Conservation (phyloP, 2,329 filamentous ascomycete genomes). For the Verruconis gallopava region DNA sequence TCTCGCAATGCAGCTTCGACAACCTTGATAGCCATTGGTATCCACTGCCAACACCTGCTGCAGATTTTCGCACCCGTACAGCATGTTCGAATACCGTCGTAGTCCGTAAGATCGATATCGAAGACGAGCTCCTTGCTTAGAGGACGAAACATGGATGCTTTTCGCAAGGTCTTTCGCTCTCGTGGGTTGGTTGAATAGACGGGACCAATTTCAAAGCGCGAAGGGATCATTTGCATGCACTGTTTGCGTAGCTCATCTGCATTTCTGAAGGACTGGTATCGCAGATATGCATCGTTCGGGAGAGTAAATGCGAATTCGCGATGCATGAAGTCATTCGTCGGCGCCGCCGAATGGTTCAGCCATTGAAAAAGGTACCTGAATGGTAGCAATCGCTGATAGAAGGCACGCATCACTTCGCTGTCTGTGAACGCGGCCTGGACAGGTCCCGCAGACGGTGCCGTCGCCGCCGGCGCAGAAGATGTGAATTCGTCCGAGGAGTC, state of each 20-base stretch:
- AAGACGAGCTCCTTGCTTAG: conserved; percentile 91
- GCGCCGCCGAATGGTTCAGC: conserved; percentile 85
- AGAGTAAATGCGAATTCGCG: conserved; percentile 94
- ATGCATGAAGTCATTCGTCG: conserved; percentile 77
- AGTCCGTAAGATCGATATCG: conserved; percentile 98
- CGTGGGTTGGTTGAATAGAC: conserved; percentile 89
- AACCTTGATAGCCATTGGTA: conserved; percentile 95
- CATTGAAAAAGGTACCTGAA: conserved; percentile 94
- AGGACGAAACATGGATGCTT: conserved; percentile 70
- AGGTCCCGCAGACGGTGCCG: conserved; percentile 13
- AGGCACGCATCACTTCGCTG: conserved; percentile 76
- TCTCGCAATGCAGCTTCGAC: conserved; percentile 76
- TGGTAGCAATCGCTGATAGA: conserved; percentile 91
- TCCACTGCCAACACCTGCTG: conserved; percentile 88
- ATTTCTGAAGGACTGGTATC: conserved; percentile 71
- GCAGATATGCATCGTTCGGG: conserved; percentile 81
- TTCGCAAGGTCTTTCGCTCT: conserved; percentile 77
- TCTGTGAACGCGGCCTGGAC: conserved; percentile 39
- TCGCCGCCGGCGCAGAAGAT: conserved; percentile 33
- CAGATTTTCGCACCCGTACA: conserved; percentile 92
- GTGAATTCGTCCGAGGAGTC: conserved; percentile 45
- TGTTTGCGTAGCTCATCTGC: conserved; percentile 65
- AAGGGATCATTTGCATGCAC: conserved; percentile 74
- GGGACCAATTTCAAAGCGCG: conserved; percentile 96
- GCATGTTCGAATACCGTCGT: conserved; percentile 92